Percentiles rank a stretch among this genome's conserved stretches.
Conservation (phyloP, 768 basidiomycete genomes). For the Erythrobasidium yunnanense region DNA sequence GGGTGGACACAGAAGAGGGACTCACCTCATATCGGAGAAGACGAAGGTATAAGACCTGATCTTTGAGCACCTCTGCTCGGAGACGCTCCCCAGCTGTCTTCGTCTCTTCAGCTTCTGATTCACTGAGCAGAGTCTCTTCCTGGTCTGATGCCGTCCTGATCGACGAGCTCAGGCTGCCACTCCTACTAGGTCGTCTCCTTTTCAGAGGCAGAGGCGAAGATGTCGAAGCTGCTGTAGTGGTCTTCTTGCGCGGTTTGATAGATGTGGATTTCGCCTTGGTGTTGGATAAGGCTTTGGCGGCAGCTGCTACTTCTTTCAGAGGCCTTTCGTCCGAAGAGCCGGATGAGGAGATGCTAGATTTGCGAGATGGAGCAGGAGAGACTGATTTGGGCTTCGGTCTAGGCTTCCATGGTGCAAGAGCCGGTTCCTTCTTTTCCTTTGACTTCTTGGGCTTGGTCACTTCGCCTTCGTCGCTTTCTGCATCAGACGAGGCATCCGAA, state of each 20-base stretch:
- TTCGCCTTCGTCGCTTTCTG: neutral
- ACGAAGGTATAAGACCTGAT: conserved; percentile 49
- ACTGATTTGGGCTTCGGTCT: neutral
- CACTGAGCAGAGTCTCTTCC: conserved; percentile 5
- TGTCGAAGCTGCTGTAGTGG: too few species aligned
- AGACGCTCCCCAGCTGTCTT: conserved; percentile 23
- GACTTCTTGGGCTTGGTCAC: neutral
- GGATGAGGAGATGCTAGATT: too few species aligned
- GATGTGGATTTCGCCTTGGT: too few species aligned
- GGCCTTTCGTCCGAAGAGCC: too few species aligned
- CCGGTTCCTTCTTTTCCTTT: neutral
- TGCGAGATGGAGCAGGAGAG: neutral
- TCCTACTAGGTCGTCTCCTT: too few species aligned
- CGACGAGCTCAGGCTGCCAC: too few species aligned
- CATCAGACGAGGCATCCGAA: neutral
- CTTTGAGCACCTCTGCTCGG: conserved; percentile 32
- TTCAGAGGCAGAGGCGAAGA: too few species aligned
- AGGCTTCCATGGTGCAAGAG: neutral
- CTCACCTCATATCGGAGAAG: conserved; percentile 59
- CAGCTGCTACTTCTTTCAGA: too few species aligned
- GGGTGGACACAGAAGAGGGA: neutral
- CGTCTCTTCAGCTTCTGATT: conserved; percentile 18
- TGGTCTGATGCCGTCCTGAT: neutral
- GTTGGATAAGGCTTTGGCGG: too few species aligned
- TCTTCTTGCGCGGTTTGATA: too few species aligned